Conservation (phyloP, 2,329 filamentous ascomycete genomes). For the Verticillium tricorpus region DNA sequence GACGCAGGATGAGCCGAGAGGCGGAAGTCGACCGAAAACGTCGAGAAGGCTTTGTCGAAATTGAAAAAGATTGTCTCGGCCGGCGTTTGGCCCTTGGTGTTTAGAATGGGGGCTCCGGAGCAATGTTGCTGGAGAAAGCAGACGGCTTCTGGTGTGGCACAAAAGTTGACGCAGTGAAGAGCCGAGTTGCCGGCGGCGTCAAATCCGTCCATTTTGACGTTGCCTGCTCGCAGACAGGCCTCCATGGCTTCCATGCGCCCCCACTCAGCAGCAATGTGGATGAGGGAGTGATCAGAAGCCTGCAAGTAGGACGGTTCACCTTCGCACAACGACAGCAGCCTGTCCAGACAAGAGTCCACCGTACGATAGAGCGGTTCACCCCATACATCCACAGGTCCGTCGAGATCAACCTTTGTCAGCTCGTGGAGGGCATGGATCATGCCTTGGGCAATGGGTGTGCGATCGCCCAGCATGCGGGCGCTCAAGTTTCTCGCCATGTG, state of each 20-base stretch:
- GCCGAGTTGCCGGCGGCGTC: conserved; percentile 14
- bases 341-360: not conserved
- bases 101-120: conserved; percentile 9
- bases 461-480: conserved; percentile 12
- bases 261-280: conserved; percentile 21
- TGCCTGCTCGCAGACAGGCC: conserved; percentile 7
- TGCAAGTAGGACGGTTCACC: conserved; percentile 1
- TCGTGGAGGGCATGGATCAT: conserved; percentile 12
- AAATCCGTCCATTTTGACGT: conserved; percentile 6
- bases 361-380: not conserved
- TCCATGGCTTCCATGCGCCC: conserved; percentile 15
- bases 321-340: conserved; percentile 1
- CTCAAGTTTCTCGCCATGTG: conserved; percentile 20
- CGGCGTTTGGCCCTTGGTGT: conserved; percentile 14
- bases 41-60: conserved; percentile 7
- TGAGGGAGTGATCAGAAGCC: conserved; percentile 4
- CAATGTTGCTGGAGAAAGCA: conserved; percentile 17
- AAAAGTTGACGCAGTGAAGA: conserved; percentile 20
- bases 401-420: not conserved
- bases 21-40: not conserved
- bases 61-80: conserved; percentile 25
- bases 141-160: conserved; percentile 17
- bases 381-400: not conserved
- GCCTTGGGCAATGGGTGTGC: conserved; percentile 26
- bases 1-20: conserved; percentile 15